A percentile compares a stretch with the other conserved stretches of the same genome.
These are phyloP conservation scores for Fusarium sp. DNA, from an alignment of 2,329 filamentous ascomycete genomes.

Conservation along the genomic window DNA sequence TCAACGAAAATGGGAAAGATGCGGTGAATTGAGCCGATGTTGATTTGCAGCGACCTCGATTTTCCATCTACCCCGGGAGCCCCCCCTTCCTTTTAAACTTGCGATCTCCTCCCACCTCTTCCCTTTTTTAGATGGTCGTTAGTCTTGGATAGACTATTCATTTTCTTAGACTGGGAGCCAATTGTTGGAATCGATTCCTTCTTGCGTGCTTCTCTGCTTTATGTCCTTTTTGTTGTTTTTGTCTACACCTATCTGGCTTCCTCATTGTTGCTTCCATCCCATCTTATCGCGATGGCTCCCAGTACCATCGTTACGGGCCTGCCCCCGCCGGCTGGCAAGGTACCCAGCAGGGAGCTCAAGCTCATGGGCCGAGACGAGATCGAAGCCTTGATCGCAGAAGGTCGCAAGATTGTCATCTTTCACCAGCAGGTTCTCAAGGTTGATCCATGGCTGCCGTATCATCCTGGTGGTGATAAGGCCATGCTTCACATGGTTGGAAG, in stretches of 20 bases:
- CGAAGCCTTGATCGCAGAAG: constrained; percentile 85
- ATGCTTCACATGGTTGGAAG: constrained; percentile 93
- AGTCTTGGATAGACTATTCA: not conserved
- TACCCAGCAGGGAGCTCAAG: constrained; percentile 45
- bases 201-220: not conserved
- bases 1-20: constrained; percentile 25
- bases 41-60: constrained; percentile 13
- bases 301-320: constrained; percentile 37
- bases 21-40: constrained; percentile 37
- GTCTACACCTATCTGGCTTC: not conserved
- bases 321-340: constrained; percentile 21
- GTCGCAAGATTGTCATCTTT: constrained; percentile 82
- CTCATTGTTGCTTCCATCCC: not conserved
- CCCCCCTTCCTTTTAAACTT: constrained; percentile 15
- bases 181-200: constrained; percentile 3
- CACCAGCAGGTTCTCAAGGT: constrained; percentile 85
- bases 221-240: not conserved
- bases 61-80: not conserved
- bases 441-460: constrained; percentile 88
- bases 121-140: not conserved
- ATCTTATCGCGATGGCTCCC: constrained; percentile 13
- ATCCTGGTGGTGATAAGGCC: constrained; percentile 91
- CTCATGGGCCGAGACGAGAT: constrained; percentile 51
- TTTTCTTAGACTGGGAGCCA: constrained; percentile 2
- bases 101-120: not conserved